Percentiles rank a stretch among this genome's conserved stretches.
phyloP scores from a whole-genome alignment of 768 basidiomycete species.

The Artomyces pyxidatus region DNA sequence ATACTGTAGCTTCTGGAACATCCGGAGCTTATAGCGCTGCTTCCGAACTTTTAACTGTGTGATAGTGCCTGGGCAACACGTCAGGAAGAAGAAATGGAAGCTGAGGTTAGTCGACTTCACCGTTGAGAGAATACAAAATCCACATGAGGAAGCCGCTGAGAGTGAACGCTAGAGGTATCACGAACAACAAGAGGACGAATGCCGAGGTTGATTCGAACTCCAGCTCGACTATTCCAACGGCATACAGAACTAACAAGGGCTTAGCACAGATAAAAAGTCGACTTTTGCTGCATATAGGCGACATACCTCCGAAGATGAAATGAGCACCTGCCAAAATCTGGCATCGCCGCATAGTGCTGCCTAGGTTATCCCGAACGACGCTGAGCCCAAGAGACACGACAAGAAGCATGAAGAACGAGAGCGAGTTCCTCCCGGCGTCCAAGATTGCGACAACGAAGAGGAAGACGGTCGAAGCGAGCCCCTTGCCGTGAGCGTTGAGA shows the following conservation, averaged over 20 bases:
- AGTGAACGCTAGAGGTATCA: conserved; percentile 91
- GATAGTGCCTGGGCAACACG: conserved; percentile 64
- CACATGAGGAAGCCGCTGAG: conserved; percentile 94
- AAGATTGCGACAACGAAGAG: conserved; percentile 93
- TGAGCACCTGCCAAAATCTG: conserved; percentile 77
- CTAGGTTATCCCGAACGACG: conserved; percentile 85
- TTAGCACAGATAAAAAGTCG: background rate
- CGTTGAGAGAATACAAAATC: conserved; percentile 88
- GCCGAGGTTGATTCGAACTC: conserved; percentile 88
- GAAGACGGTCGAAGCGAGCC: conserved; percentile 74
- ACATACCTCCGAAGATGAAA: conserved; percentile 90
- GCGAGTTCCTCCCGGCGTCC: conserved; percentile 88
- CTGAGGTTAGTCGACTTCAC: conserved; percentile 32
- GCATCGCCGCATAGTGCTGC: conserved; percentile 75
- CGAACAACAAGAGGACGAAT: conserved; percentile 76
- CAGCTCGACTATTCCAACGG: conserved; percentile 90
- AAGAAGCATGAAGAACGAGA: conserved; percentile 92
- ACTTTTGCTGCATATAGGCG: conserved; percentile 6
- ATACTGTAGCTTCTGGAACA: conserved; percentile 84
- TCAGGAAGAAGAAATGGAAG: background rate
- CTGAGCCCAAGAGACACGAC: conserved; percentile 89
- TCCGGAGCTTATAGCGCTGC: conserved; percentile 75
- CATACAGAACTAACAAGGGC: conserved; percentile 65
- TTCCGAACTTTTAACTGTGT: conserved; percentile 78
- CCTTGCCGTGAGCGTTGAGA: conserved; percentile 78